These are phyloP conservation scores for Eruca vesicaria DNA, from an alignment of 441 rosid species.

Conservation along the genomic window DNA sequence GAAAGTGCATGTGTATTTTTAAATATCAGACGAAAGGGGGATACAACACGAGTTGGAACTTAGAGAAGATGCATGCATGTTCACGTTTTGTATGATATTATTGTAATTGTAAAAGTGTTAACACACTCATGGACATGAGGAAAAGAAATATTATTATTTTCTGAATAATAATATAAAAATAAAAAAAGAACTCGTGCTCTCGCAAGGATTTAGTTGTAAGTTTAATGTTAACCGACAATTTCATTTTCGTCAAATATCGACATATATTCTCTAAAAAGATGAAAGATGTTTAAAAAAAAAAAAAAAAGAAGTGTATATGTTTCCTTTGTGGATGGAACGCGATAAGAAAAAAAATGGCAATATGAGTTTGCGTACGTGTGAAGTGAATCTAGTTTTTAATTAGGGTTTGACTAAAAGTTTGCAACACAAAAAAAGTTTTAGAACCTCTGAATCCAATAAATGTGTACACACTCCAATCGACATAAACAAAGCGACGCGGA, in stretches of 20 bases:
- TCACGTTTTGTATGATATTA: constrained; percentile 12
- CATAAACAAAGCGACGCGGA: not conserved
- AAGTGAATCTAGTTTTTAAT: constrained; percentile 9
- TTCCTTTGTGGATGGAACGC: not conserved
- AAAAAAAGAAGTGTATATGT: not conserved
- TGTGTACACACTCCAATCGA: constrained; percentile 21
- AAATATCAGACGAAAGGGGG: not conserved
- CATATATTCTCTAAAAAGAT: not conserved
- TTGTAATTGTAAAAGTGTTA: not conserved
- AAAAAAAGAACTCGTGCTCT: not conserved
- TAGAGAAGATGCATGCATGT: constrained; percentile 21
- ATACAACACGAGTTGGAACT: constrained; percentile 6
- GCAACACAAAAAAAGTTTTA: constrained; percentile 3
- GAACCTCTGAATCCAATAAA: constrained; percentile 11
- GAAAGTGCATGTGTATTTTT: constrained; percentile 14
- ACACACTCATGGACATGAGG: constrained; percentile 6
- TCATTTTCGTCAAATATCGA: not conserved
- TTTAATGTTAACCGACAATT: constrained; percentile 10
- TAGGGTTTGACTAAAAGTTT: constrained; percentile 7
- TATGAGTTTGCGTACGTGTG: constrained; percentile 26
- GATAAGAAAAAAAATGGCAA: not conserved
- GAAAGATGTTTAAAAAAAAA: not conserved
- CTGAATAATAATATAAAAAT: not conserved
- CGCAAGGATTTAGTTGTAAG: not conserved
- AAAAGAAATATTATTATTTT: not conserved